Conservation (phyloP, 1,139 yeast genomes). For the Magnusiomyces magnusii region DNA sequence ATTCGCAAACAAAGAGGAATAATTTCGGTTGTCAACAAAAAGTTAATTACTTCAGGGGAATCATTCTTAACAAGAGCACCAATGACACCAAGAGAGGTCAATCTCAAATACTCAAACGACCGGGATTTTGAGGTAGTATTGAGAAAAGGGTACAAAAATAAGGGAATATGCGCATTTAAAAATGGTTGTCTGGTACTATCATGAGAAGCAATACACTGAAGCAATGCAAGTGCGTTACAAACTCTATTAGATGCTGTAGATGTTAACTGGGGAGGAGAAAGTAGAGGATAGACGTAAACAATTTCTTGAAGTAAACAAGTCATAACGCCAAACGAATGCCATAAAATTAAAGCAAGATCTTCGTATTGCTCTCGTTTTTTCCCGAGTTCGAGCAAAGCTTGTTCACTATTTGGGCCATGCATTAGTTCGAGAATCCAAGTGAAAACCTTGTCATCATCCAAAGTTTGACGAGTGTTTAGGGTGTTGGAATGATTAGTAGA, state of each 20-base stretch:
- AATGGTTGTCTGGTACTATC: constrained; percentile 81
- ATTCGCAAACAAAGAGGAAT: constrained; percentile 90
- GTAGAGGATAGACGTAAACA: constrained; percentile 77
- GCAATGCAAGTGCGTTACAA: constrained; percentile 87
- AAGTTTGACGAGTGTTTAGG: constrained; percentile 40
- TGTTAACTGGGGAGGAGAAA: constrained; percentile 80
- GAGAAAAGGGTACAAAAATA: constrained; percentile 86
- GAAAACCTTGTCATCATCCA: constrained; percentile 80
- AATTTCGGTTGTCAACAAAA: constrained; percentile 84
- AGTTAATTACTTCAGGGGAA: constrained; percentile 89
- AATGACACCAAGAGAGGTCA: constrained; percentile 91
- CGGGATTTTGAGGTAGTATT: constrained; percentile 88
- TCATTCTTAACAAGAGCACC: constrained; percentile 97
- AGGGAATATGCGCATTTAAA: constrained; percentile 82
- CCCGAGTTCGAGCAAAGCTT: constrained; percentile 85
- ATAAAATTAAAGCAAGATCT: constrained; percentile 82
- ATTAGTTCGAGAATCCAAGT: constrained; percentile 87
- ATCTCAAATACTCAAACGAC: constrained; percentile 85
- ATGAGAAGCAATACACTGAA: constrained; percentile 96
- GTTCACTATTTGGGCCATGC: constrained; percentile 84
- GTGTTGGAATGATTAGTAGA: not conserved
- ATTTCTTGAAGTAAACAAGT: constrained; percentile 85
- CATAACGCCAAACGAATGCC: constrained; percentile 98
- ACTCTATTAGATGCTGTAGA: constrained; percentile 89
- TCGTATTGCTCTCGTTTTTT: constrained; percentile 93